Percentiles rank a stretch among this genome's conserved stretches.
These are phyloP conservation scores for Vitis rupestris DNA, from an alignment of 164 flowering plant species.

Conservation along the genomic window DNA sequence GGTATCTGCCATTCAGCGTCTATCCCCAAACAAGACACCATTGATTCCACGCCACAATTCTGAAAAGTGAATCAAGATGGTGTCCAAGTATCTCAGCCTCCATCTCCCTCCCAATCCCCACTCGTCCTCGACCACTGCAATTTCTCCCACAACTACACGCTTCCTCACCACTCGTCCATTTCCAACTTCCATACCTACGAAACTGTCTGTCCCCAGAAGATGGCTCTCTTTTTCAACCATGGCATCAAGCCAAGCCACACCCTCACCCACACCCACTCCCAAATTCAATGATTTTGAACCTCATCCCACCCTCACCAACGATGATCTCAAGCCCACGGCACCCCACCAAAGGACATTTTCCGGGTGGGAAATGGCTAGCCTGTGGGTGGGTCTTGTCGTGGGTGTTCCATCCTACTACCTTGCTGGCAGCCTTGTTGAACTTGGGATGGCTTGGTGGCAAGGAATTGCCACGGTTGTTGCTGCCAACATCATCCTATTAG, in stretches of 20 bases:
- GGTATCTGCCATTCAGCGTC: conserved; percentile 8
- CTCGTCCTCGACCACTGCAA: conserved; percentile 13
- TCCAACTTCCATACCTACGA: not conserved
- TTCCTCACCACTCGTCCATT: not conserved
- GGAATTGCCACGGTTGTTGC: conserved; percentile 78
- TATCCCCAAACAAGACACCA: conserved; percentile 12
- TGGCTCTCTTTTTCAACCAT: conserved; percentile 25
- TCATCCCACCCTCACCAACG: conserved; percentile 59
- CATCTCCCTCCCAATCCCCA: conserved; percentile 39
- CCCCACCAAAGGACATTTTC: conserved; percentile 49
- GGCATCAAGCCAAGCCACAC: conserved; percentile 24
- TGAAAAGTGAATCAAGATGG: conserved; percentile 31
- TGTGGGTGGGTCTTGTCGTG: conserved; percentile 88
- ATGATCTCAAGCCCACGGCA: conserved; percentile 66
- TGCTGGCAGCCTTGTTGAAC: conserved; percentile 91
- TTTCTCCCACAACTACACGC: conserved; percentile 6
- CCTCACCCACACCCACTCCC: not conserved
- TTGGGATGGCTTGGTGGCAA: conserved; percentile 99
- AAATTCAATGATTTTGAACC: conserved; percentile 26
- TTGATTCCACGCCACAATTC: conserved; percentile 14
- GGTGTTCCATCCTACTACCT: conserved; percentile 86
- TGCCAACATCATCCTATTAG: conserved; percentile 67
- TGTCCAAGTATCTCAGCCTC: conserved; percentile 35
- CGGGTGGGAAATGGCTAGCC: conserved; percentile 73
- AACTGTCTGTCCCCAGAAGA: conserved; percentile 10